Conservation (phyloP, 495 filamentous ascomycete species). For the Platismatia glauca region DNA sequence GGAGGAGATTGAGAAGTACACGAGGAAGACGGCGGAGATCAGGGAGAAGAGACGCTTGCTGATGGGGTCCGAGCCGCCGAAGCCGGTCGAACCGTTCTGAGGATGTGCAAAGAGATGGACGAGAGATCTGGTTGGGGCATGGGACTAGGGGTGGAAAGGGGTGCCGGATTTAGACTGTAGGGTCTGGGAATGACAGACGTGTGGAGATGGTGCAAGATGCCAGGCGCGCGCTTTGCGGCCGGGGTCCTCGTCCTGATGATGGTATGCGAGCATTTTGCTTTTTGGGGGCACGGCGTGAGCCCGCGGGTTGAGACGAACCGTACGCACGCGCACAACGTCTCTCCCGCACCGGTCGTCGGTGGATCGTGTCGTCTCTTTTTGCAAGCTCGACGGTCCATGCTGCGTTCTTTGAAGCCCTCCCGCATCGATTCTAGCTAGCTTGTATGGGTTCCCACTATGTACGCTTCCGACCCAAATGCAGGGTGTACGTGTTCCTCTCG, state of each 20-base stretch:
- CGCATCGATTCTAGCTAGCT: too few relatives aligned
- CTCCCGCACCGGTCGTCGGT: too few relatives aligned
- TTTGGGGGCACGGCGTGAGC: not conserved
- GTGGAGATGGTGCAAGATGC: not conserved
- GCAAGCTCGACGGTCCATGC: too few relatives aligned
- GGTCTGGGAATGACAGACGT: not conserved
- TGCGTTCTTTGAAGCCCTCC: too few relatives aligned
- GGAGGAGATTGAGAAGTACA: slow-evolving; percentile 52
- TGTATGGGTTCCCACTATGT: too few relatives aligned
- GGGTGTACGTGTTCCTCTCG: too few relatives aligned
- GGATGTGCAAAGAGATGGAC: not conserved
- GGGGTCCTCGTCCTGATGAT: not conserved
- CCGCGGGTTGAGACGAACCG: not conserved
- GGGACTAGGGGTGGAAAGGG: not conserved
- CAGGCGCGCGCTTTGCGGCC: not conserved
- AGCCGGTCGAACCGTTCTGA: not conserved
- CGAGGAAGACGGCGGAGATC: slow-evolving; percentile 46
- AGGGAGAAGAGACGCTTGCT: slow-evolving; percentile 31
- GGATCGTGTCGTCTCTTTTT: too few relatives aligned
- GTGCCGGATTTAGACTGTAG: not conserved
- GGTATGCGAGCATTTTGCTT: not conserved
- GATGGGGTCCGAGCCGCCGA: slow-evolving; percentile 2
- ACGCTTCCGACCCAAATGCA: too few relatives aligned
- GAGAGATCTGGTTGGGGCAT: not conserved
- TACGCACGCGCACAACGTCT: not conserved